Base-by-base conservation (phyloP, 805 yeast genomes). In the Zygosaccharomyces kombuchaensis region DNA sequence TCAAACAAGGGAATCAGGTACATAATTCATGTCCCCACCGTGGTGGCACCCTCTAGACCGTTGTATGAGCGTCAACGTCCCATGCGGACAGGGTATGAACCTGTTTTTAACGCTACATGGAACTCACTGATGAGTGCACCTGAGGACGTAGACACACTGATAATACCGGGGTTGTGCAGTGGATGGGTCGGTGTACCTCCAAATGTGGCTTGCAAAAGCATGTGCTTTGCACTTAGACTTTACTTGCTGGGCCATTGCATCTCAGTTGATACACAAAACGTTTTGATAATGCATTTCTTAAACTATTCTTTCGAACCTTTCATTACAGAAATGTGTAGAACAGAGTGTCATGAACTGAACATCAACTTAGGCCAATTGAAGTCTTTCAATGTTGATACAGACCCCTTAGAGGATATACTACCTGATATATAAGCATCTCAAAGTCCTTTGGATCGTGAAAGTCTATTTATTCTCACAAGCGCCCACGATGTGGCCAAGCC, bases 181-280 rank as follows among this genome's bases (percentile, higher is more conserved):
- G 69, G 69, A 9, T 65, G 53, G 44, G 67, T 54, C 3, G 68
- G 66, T 2, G 59, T 63, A 1, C 67, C 67, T 6, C 47, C 51
- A 8, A 43, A 32, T 2, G 46, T 62, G 2, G 50, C 62, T 36
- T 52, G 63, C 36, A 58, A 59, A 45, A 54, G 62, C 12, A 63
- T 63, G 63, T 46, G 49, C 22, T 60, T 62, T 48, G 67, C 66
- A 1, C 37, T 63, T 10, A 39, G 58, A 36, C 45, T 63, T 10
- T 60, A 46, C 48, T 29, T 50, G 31, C 39, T 58, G 23, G 44
- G 46, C 4, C 47, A 46, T 8, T 16, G 21, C 6, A 50, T 61
- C 8, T 55, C 65, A 5, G 45, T 32, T 10, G 60, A 59, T 17
- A 30, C 59, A 26, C 49, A 36, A 17, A 61, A 57, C 39, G 51